Evolutionary conservation across 306 rosid species (phyloP).

Genomic region (Psophocarpus tetragonolobus): DNA sequence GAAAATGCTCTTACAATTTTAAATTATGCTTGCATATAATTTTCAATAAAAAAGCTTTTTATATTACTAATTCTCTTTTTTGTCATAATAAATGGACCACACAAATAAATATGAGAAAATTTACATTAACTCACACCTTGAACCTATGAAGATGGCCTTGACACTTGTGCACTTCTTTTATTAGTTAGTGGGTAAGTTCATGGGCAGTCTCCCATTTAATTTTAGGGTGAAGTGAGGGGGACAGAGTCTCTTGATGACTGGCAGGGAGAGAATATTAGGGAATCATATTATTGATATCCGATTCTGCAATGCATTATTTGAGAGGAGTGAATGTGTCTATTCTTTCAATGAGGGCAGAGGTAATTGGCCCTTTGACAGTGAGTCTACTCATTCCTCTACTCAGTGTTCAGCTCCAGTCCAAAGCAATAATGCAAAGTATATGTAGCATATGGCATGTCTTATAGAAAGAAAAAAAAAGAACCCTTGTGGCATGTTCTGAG

Average conservation of each 20-base stretch:
- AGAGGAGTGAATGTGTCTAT: neutral
- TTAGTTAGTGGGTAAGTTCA: neutral
- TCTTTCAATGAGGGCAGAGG: neutral
- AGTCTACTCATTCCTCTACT: neutral
- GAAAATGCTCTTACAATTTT: no score
- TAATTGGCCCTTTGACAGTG: neutral
- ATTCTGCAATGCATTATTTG: neutral
- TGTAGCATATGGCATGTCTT: neutral
- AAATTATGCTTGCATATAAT: no score
- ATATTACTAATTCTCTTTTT: no score
- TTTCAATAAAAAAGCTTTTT: no score
- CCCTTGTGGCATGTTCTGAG: neutral
- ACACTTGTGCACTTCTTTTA: no score
- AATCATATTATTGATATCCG: neutral
- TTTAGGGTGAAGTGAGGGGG: neutral
- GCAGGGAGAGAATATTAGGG: neutral
- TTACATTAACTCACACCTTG: no score
- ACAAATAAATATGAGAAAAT: no score
- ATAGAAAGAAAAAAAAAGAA: neutral
- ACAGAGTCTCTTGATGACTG: neutral
- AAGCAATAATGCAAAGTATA: neutral
- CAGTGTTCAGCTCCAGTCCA: neutral
- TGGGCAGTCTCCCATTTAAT: neutral
- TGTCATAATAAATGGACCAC: no score
- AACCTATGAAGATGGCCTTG: no score